Percentiles rank a stretch among this genome's conserved stretches.
These are phyloP conservation scores for Brassica incana DNA, from an alignment of 345 rosid species.

Conservation along the genomic window DNA sequence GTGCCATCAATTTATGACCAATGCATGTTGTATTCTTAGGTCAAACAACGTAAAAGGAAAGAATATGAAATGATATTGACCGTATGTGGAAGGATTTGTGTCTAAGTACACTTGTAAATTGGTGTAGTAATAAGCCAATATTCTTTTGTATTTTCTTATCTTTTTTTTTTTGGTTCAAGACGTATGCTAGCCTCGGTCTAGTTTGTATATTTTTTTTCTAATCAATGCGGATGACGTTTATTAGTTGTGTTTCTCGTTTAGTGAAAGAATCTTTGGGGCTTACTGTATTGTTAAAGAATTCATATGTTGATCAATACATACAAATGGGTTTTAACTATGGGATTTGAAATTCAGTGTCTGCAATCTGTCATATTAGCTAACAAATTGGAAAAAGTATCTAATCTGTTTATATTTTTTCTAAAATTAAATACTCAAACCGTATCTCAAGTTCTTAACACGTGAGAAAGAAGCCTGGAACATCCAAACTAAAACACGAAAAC, in stretches of 20 bases:
- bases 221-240: background rate
- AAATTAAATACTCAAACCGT: too few relatives aligned
- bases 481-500: background rate
- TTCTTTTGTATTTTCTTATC: background rate
- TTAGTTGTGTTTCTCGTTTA: background rate
- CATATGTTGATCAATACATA: background rate
- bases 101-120: background rate
- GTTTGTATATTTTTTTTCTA: background rate
- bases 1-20: background rate
- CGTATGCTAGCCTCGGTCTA: background rate
- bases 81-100: conserved; percentile 5
- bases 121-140: background rate
- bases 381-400: too few relatives aligned
- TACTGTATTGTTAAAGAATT: background rate
- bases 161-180: background rate
- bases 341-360: background rate
- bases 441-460: background rate
- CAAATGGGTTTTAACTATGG: background rate
- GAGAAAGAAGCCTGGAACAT: background rate
- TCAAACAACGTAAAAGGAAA: background rate
- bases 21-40: background rate
- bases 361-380: background rate
- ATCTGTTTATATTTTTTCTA: too few relatives aligned
- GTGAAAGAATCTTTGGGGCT: background rate
- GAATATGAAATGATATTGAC: background rate